Base-by-base conservation (phyloP, 164 flowering plant species). In the Paratinospora sagittata region DNA sequence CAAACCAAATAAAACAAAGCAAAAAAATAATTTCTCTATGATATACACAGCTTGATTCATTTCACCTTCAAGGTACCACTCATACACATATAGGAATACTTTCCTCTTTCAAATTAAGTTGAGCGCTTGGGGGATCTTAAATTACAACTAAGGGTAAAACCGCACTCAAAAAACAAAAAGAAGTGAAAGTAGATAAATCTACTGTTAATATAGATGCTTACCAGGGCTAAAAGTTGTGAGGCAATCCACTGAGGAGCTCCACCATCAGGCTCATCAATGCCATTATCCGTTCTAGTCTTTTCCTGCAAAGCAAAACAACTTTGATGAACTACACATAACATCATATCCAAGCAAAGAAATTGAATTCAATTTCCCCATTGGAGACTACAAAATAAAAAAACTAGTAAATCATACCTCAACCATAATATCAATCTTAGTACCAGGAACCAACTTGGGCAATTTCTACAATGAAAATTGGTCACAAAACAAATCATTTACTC, bases 361-460 rank as follows among this genome's bases (percentile, higher is more conserved):
- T 1, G n/a, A 33, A 34, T 13, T 49, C 19, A 26, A 9, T 1
- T 9, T n/a, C 65, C 62, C 41, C 30, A 63, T 10, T 43, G 21
- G 1, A 12, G 43, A 52, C 58, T 16, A 52, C 58, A 52, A 52
- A 39, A 16, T 13, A 52, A 2, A 17, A n/a, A 21, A 52, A 52
- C 58, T 16, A 52, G 58, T 5, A 52, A 52, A 52, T 52, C 12
- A n/a, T 85, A 90, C 96, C 96, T 93, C 97, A 6, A 85, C 74
- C 84, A 93, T 75, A 34, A 91, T 76, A 78, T 90, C 93, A 78
- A 93, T 83, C 71, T 86, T 82, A 77, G 81, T 86, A 63, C 89
- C 93, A 6, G 84, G 82, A 71, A 89, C 84, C 86, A 93, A 82
- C 78, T 84, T 72, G 6, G 90, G 88, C 3, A 47, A 66, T 7